Evolutionary conservation across 208 protist species (phyloP), one percentile per base, ranked within the genome.

Genomic region (Lotmaria passim): DNA sequence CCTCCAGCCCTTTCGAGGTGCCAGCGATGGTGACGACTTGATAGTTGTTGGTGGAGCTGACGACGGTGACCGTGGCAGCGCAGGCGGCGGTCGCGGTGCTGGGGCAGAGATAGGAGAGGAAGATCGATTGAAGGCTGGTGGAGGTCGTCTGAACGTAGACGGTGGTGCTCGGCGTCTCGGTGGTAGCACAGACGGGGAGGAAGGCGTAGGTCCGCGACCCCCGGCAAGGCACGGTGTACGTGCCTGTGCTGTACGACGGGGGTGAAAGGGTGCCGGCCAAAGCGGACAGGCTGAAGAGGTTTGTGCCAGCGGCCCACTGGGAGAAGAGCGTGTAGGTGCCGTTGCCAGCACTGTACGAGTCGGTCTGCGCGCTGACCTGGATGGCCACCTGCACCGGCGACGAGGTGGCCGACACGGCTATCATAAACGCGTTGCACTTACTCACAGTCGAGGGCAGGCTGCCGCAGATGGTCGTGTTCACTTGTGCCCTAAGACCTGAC

Each of bases 311-410:
- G 8, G 59, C 74, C 83, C 86, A 92, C 14, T 61, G 30, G 7
- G 71, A 69, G 26, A 89, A 68, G 1, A 74, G 44, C 11, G n/a
- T 51, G 48, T 76, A 76, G 19, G 62, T 70, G 44, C 30, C 61
- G 44, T 53, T 56, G 31, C 75, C 80, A 12, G 71, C 46, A 21
- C 24, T 52, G 26, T 41, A 74, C 7, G 68, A 65, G 30, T 53
- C 61, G 3, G 31, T 57, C 3, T 59, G 39, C 7, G 61, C 75
- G 43, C 41, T 60, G 2, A 73, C 77, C 19, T 81, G 76, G 0
- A 79, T 71, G 51, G 71, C 67, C 51, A 91, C 60, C 28, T 91
- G 75, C 64, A 94, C 33, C 14, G 69, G 70, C 30, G 89, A 30
- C 2, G 53, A 21, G 33, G 57, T 73, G 1, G 21, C 12, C 4